Conservation (phyloP, 2,329 filamentous ascomycete genomes). For the Colletotrichum destructivum region DNA sequence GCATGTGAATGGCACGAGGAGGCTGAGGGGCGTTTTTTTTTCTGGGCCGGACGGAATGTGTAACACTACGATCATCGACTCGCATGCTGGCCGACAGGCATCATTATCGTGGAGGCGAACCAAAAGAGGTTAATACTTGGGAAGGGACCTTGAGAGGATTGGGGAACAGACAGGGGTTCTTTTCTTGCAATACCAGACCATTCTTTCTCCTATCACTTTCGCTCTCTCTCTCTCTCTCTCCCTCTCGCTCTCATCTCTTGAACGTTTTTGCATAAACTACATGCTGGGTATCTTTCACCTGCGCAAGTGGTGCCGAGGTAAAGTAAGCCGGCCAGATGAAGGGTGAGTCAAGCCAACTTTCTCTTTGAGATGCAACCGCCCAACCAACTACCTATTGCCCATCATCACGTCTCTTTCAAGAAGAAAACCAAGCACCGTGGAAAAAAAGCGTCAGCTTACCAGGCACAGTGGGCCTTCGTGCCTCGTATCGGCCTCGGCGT, state of each 20-base stretch:
- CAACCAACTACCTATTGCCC: background rate
- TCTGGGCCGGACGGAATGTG: slow-evolving; percentile 18
- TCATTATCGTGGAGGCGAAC: slow-evolving; percentile 7
- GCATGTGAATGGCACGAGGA: slow-evolving; percentile 8
- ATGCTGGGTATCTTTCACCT: background rate
- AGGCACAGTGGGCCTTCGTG: slow-evolving; percentile 56
- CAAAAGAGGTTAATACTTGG: slow-evolving; percentile 29
- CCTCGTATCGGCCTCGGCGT: slow-evolving; percentile 81
- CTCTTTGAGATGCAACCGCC: background rate
- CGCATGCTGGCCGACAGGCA: slow-evolving; percentile 13
- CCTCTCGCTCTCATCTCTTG: background rate
- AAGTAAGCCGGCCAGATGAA: background rate
- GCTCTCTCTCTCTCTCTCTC: no score
- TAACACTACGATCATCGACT: slow-evolving; percentile 30
- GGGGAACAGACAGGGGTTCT: background rate
- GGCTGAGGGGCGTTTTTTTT: slow-evolving; percentile 27
- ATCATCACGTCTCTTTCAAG: background rate
- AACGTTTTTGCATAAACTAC: background rate
- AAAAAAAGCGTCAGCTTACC: slow-evolving; percentile 45
- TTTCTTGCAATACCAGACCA: slow-evolving; percentile 10
- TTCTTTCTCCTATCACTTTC: background rate
- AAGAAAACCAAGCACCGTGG: slow-evolving; percentile 14
- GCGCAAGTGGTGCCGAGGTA: slow-evolving; percentile 9
- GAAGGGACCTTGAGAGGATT: slow-evolving; percentile 9
- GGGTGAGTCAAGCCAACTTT: background rate